phyloP scores from a whole-genome alignment of 495 filamentous ascomycete genomes.

The Penicillium argentinense region DNA sequence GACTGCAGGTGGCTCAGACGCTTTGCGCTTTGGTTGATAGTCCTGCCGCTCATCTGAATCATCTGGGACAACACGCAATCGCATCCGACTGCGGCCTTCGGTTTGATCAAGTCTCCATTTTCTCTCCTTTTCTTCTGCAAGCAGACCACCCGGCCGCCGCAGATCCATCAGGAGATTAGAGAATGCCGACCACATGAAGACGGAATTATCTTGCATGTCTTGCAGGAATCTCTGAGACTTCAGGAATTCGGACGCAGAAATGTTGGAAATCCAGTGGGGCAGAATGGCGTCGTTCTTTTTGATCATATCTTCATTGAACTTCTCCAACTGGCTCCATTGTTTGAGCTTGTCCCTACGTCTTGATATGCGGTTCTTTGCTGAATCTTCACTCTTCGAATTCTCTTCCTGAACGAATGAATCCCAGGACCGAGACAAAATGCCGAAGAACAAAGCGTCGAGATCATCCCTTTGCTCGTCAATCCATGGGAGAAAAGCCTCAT shows the following conservation, averaged over 20 bases:
- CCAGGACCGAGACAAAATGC: slow-evolving; percentile 76
- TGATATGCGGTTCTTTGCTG: slow-evolving; percentile 60
- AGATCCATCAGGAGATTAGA: slow-evolving; percentile 72
- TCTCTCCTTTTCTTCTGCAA: slow-evolving; percentile 59
- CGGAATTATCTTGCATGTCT: slow-evolving; percentile 85
- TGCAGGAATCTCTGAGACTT: slow-evolving; percentile 86
- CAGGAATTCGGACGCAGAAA: slow-evolving; percentile 85
- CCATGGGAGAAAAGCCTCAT: slow-evolving; percentile 82
- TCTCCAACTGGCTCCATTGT: slow-evolving; percentile 69
- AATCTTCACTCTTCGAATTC: slow-evolving; percentile 73
- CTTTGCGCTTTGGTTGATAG: slow-evolving; percentile 83
- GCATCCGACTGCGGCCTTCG: slow-evolving; percentile 94
- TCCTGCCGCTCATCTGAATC: slow-evolving; percentile 63
- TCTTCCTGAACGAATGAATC: slow-evolving; percentile 78
- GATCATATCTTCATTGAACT: slow-evolving; percentile 65
- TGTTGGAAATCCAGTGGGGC: slow-evolving; percentile 89
- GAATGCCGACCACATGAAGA: slow-evolving; percentile 71
- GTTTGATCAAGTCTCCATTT: slow-evolving; percentile 95
- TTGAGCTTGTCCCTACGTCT: slow-evolving; percentile 81
- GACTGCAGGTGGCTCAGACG: slow-evolving; percentile 44
- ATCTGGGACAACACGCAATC: slow-evolving; percentile 79
- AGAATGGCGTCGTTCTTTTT: slow-evolving; percentile 80
- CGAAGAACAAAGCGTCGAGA: slow-evolving; percentile 79
- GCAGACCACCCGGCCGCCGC: slow-evolving; percentile 72
- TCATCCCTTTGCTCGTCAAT: slow-evolving; percentile 79